Evolutionary conservation across 2,329 filamentous ascomycete genomes (phyloP).

Genomic region (Pseudohalonectria lignicola): DNA sequence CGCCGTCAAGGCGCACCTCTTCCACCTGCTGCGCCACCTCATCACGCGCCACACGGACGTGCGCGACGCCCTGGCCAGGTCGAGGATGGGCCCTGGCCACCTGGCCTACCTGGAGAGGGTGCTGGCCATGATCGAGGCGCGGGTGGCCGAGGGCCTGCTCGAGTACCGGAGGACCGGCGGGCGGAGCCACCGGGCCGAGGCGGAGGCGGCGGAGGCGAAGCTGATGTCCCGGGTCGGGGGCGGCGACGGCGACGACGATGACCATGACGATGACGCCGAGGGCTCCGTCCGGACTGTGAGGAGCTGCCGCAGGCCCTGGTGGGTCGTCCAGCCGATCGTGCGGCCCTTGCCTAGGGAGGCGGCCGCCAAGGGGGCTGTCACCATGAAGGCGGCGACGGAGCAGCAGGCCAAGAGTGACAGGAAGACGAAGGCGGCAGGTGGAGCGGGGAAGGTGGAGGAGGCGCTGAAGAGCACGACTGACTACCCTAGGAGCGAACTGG

Average conservation of each 20-base stretch:
- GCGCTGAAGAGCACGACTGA: conserved; percentile 7
- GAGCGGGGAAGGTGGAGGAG: conserved; percentile 1
- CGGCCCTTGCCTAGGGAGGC: conserved; percentile 82
- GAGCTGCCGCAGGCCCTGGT: conserved; percentile 73
- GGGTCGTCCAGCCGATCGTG: conserved; percentile 82
- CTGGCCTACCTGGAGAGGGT: conserved; percentile 69
- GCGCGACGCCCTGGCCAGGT: conserved; percentile 69
- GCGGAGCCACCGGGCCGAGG: conserved; percentile 29
- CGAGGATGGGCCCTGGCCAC: conserved; percentile 54
- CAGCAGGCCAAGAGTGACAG: conserved; percentile 19
- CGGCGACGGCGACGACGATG: conserved; percentile 2
- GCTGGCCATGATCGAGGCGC: conserved; percentile 60
- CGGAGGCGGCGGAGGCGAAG: background rate
- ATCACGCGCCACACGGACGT: conserved; percentile 73
- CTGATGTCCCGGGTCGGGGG: background rate
- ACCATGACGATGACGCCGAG: conserved; percentile 26
- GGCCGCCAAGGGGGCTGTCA: conserved; percentile 67
- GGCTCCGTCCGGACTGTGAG: conserved; percentile 58
- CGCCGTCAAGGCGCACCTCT: conserved; percentile 83
- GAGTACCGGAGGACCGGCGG: conserved; percentile 50
- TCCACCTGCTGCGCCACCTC: conserved; percentile 78
- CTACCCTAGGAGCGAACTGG: conserved; percentile 7
- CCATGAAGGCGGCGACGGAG: conserved; percentile 57
- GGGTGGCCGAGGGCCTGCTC: conserved; percentile 59
- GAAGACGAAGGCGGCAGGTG: background rate